These are phyloP conservation scores for Scheffersomyces quercinus DNA, from an alignment of 1,139 yeast species.

Conservation along the genomic window DNA sequence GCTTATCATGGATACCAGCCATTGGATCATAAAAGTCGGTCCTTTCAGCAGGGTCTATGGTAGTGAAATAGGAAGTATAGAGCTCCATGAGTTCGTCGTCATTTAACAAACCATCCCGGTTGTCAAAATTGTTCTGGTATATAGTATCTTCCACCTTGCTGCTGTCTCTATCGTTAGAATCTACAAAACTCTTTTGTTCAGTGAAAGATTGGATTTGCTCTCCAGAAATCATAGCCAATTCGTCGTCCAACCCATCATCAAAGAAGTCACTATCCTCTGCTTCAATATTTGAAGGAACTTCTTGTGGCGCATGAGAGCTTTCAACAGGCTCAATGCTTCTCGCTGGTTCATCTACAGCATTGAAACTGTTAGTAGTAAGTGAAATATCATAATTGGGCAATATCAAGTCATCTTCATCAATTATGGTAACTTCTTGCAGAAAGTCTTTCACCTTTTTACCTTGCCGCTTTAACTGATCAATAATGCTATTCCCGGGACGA, in stretches of 20 bases:
- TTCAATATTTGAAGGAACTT: background rate
- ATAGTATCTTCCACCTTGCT: constrained; percentile 1
- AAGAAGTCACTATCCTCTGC: constrained; percentile 23
- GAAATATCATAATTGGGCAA: constrained; percentile 6
- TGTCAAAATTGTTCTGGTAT: constrained; percentile 13
- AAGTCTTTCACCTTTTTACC: too few relatives aligned
- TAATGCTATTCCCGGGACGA: too few relatives aligned
- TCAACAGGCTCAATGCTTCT: background rate
- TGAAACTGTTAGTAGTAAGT: background rate
- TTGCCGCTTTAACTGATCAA: too few relatives aligned
- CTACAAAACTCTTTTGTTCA: too few relatives aligned
- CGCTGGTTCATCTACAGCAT: background rate
- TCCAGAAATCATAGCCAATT: constrained; percentile 14
- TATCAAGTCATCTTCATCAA: constrained; percentile 1
- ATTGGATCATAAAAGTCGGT: constrained; percentile 23
- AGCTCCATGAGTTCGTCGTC: constrained; percentile 31
- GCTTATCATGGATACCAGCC: constrained; percentile 8
- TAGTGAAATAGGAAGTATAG: constrained; percentile 33
- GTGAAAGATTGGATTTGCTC: background rate
- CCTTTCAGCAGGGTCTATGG: constrained; percentile 20
- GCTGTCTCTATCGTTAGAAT: too few relatives aligned
- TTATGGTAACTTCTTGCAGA: background rate
- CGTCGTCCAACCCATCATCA: constrained; percentile 32
- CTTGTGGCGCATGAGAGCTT: too few relatives aligned
- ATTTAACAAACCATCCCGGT: constrained; percentile 29